Conservation (phyloP, 164 flowering plant genomes). For the Taxillus chinensis region DNA sequence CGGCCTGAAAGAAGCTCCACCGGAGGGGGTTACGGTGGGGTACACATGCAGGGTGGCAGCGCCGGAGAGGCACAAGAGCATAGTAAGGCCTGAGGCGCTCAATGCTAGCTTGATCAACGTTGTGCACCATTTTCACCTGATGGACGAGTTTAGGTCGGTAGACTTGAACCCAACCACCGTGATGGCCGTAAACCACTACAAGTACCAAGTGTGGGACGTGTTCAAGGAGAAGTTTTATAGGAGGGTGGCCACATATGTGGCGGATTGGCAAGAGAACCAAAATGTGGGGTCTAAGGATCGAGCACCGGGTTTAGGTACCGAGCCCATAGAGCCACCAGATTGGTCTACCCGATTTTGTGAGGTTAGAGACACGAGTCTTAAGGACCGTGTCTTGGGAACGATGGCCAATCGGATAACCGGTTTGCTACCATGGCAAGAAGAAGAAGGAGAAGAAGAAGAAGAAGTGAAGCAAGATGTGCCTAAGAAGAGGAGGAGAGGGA, state of each 20-base stretch:
- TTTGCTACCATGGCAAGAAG: conserved; percentile 58
- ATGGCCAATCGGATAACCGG: conserved; percentile 25
- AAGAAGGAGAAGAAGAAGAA: conserved; percentile 2
- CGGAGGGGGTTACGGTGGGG: conserved; percentile 54
- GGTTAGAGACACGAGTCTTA: conserved; percentile 49
- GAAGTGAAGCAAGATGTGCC: background rate
- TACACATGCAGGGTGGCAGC: conserved; percentile 54
- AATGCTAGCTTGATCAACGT: conserved; percentile 53
- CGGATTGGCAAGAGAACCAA: conserved; percentile 63
- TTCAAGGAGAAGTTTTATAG: conserved; percentile 70
- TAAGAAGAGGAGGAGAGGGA: background rate
- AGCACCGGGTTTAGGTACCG: conserved; percentile 78
- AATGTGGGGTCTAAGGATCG: conserved; percentile 80
- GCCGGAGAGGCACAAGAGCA: conserved; percentile 78
- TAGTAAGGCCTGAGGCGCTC: conserved; percentile 59
- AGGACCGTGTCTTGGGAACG: conserved; percentile 32
- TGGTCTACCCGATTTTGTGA: conserved; percentile 77
- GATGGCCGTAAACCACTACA: conserved; percentile 72
- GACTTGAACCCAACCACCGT: conserved; percentile 20
- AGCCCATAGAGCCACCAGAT: conserved; percentile 59
- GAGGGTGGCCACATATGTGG: conserved; percentile 80
- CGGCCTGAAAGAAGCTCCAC: conserved; percentile 37
- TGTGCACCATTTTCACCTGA: conserved; percentile 78
- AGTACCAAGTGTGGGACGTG: conserved; percentile 90
- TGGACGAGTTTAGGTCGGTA: conserved; percentile 24